Evolutionary conservation across 2,329 filamentous ascomycete species (phyloP).

Genomic region (Fusarium brachygibbosum): DNA sequence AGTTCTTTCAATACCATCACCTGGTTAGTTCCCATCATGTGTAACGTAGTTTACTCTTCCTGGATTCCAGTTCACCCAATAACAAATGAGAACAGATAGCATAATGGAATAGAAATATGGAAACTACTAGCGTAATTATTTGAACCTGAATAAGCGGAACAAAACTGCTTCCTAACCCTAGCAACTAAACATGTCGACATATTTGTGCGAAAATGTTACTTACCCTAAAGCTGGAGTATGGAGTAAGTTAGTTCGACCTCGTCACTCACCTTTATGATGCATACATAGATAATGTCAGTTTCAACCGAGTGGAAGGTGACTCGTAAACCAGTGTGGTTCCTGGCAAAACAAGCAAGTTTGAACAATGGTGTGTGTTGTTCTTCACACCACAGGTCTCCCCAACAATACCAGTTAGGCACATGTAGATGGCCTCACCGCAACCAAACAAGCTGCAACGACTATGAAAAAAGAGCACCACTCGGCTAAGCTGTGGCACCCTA

Average conservation of each 20-base stretch:
- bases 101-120: neutral
- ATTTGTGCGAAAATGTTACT: no score
- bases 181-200: neutral
- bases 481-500: conserved; percentile 4
- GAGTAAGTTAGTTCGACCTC: no score
- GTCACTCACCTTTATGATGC: neutral
- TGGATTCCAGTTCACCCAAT: no score
- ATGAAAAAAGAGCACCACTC: conserved; percentile 7
- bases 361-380: conserved; percentile 16
- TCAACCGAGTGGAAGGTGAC: neutral
- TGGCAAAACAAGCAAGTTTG: neutral
- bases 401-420: conserved; percentile 9
- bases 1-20: no score
- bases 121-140: neutral
- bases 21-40: no score
- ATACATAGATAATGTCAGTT: neutral
- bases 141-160: neutral
- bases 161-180: neutral
- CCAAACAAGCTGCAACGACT: conserved; percentile 1
- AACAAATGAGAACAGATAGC: neutral
- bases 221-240: conserved; percentile 16
- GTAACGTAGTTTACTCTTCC: neutral
- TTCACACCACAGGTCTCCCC: conserved; percentile 6
- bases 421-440: conserved; percentile 39
- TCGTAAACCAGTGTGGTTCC: neutral